Evolutionary conservation across 768 basidiomycete species (phyloP), one percentile per base, ranked within the genome.

Genomic region (Russula abietina): DNA sequence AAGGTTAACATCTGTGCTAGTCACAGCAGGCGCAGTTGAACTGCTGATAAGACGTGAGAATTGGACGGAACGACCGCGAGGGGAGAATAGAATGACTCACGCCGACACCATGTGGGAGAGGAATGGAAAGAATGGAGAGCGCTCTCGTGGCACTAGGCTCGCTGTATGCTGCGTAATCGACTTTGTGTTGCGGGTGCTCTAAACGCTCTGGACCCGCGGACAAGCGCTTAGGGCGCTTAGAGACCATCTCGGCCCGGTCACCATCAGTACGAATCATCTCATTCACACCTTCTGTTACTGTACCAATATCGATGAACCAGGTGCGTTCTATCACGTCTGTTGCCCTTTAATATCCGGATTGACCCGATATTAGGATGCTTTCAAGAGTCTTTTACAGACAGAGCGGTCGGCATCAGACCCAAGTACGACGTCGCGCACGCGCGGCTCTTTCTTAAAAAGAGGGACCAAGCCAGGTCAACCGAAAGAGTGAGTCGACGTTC

Each of bases 311-410:
- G 26, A 62, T 68, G 67, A 52, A 68, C 65, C 67, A 68, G 65
- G 67, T 66, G 33, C 6, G 22, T 33, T 36, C 10, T 33, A 48
- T 59, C 26, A 49, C 67, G 0, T 48, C 26, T 16, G 9, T 36
- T 12, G 41, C 22, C 9, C 30, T 46, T 57, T 41, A n/a, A 26
- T 52, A 17, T n/a, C 9, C 11, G 39, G 11, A 19, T 19, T n/a
- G 2, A 32, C 53, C 53, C 17, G 22, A 19, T n/a, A 32, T 33
- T 57, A 87, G 84, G 83, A 86, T 46, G 83, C 85, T 1, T 88
- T 88, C 70, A 75, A 86, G 52, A 74, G 73, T 33, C 74, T 88
- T 4, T 73, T 85, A 10, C 64, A 76, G 62, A 74, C 71, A 12
- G 75, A 76, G 14, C 73, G 73, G 22, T 53, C 66, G 19, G 65